A percentile compares a stretch with the other conserved stretches of the same genome.
phyloP scores from a whole-genome alignment of 306 rosid genomes.

The Psophocarpus tetragonolobus region DNA sequence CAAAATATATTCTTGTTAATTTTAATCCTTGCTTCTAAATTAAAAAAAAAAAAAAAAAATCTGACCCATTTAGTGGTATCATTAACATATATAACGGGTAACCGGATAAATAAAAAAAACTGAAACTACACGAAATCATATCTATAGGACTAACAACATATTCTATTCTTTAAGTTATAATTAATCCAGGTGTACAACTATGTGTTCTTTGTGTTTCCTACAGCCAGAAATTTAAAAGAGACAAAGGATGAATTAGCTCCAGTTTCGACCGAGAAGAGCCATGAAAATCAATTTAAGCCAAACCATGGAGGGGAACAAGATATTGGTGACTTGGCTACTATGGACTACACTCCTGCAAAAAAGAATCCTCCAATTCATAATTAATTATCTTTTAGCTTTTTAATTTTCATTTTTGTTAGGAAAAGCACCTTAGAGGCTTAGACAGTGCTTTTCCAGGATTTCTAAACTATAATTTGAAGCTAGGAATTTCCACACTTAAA shows the following conservation, averaged over 20 bases:
- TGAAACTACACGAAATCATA: background rate
- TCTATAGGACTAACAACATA: background rate
- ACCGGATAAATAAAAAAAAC: background rate
- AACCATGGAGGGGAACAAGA: constrained; percentile 37
- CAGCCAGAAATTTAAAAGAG: constrained; percentile 46
- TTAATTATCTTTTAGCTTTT: constrained; percentile 28
- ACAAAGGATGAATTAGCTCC: constrained; percentile 12
- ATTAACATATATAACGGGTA: background rate
- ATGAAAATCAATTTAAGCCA: background rate
- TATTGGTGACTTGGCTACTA: constrained; percentile 48
- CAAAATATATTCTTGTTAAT: background rate
- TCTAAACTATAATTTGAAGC: constrained; percentile 13
- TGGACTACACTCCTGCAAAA: constrained; percentile 79
- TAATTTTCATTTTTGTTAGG: constrained; percentile 4
- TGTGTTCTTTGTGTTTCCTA: background rate
- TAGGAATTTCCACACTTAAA: background rate
- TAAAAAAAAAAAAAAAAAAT: background rate
- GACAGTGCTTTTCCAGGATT: background rate
- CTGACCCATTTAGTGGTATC: background rate
- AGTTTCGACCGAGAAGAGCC: background rate
- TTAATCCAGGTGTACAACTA: background rate
- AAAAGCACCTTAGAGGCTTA: background rate
- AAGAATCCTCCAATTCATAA: constrained; percentile 89
- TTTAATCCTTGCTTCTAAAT: background rate
- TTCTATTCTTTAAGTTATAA: background rate